Percentiles rank a stretch among this genome's conserved stretches.
These are phyloP conservation scores for Heimioporus punctisporus DNA, from an alignment of 1,284 basidiomycete genomes.

Conservation along the genomic window DNA sequence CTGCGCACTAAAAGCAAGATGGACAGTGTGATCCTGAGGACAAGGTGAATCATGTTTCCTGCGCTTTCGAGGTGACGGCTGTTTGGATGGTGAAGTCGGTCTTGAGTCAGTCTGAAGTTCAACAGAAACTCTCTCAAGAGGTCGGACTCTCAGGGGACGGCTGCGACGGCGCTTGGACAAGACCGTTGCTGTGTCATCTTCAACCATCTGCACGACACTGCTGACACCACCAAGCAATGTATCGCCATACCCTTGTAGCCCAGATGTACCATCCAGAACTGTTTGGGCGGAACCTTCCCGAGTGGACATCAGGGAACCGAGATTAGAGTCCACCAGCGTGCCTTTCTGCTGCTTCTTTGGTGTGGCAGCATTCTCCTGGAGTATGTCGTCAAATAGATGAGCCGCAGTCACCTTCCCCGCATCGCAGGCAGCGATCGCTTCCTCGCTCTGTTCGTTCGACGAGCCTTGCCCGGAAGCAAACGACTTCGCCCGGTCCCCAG, in stretches of 20 bases:
- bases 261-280: slow-evolving; percentile 9
- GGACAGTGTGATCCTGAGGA: slow-evolving; percentile 7
- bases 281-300: slow-evolving; percentile 20
- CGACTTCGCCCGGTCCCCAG: slow-evolving; percentile 18
- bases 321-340: slow-evolving; percentile 11
- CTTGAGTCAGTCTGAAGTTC: slow-evolving; percentile 7
- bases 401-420: slow-evolving; percentile 26
- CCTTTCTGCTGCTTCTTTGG: slow-evolving; percentile 20
- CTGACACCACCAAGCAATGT: slow-evolving; percentile 3
- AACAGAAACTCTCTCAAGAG: not conserved
- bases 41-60: slow-evolving; percentile 26
- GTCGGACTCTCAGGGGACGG: slow-evolving; percentile 17
- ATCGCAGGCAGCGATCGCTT: slow-evolving; percentile 2
- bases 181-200: slow-evolving; percentile 2
- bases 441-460: slow-evolving; percentile 20
- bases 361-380: slow-evolving; percentile 14
- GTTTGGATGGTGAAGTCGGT: slow-evolving; percentile 11
- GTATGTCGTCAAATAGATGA: slow-evolving; percentile 33
- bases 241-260: slow-evolving; percentile 2
- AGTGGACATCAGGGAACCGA: slow-evolving; percentile 17
- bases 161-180: slow-evolving; percentile 31
- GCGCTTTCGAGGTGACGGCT: slow-evolving; percentile 25
- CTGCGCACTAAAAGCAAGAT: slow-evolving; percentile 2
- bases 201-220: slow-evolving; percentile 7
- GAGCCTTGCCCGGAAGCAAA: slow-evolving; percentile 11